Conservation (phyloP, 495 filamentous ascomycete species). For the Xylaria cubensis region DNA sequence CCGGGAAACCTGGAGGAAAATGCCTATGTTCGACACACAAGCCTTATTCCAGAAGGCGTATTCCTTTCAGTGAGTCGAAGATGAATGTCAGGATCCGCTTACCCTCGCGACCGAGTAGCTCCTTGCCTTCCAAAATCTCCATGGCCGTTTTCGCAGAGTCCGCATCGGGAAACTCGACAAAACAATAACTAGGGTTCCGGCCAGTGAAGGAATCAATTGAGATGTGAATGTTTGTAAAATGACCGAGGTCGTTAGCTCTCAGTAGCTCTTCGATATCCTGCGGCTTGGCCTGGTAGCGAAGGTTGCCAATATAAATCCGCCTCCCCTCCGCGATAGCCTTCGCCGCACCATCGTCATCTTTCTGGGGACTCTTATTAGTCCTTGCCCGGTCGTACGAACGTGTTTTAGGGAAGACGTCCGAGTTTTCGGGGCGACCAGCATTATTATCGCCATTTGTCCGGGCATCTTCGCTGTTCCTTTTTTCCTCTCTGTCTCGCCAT, state of each 20-base stretch:
- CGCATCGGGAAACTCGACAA: slow-evolving; percentile 65
- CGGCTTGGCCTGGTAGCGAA: slow-evolving; percentile 68
- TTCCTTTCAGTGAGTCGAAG: neutral
- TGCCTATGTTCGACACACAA: neutral
- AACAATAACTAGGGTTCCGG: slow-evolving; percentile 75
- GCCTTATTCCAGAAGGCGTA: neutral
- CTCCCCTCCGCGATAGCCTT: slow-evolving; percentile 57
- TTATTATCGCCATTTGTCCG: slow-evolving; percentile 14
- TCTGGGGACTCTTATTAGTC: slow-evolving; percentile 27
- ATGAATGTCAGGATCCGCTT: neutral
- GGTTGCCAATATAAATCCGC: slow-evolving; percentile 71
- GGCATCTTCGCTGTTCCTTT: neutral
- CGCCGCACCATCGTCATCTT: slow-evolving; percentile 32
- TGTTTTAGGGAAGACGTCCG: slow-evolving; percentile 11
- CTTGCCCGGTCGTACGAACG: slow-evolving; percentile 31
- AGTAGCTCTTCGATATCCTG: slow-evolving; percentile 68
- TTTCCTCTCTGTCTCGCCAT: slow-evolving; percentile 25
- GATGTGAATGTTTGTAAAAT: slow-evolving; percentile 67
- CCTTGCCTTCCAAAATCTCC: slow-evolving; percentile 57
- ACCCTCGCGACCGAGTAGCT: slow-evolving; percentile 58
- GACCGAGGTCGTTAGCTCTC: slow-evolving; percentile 48
- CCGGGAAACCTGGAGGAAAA: neutral
- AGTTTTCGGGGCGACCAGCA: neutral
- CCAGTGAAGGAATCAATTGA: slow-evolving; percentile 71
- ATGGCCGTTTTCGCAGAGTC: slow-evolving; percentile 66